A percentile compares a stretch with the other conserved stretches of the same genome.
Conservation (phyloP, 2,329 filamentous ascomycete species). For the Stachybotrys echinatus region DNA sequence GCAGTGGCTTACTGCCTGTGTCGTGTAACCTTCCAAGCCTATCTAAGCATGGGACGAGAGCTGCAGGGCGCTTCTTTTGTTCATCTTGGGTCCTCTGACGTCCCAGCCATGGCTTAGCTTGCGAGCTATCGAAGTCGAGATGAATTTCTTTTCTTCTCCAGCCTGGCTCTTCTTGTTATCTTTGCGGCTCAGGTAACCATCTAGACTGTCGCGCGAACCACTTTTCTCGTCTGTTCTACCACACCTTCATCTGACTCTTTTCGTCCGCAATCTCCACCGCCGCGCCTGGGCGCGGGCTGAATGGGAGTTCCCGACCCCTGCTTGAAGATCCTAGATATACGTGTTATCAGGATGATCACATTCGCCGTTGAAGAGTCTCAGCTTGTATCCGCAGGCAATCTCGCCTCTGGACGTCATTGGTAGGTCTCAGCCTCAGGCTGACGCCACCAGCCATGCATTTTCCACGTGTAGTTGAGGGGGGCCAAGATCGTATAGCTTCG, state of each 20-base stretch:
- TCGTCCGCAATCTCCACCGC: background rate
- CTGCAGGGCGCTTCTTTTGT: background rate
- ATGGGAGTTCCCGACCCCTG: background rate
- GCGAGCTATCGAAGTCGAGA: background rate
- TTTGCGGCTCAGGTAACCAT: background rate
- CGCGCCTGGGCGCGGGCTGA: background rate
- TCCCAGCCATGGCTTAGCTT: background rate
- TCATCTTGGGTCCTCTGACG: background rate
- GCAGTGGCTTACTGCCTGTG: background rate
- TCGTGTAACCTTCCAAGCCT: too few relatives aligned
- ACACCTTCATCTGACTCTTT: background rate
- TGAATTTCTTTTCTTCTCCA: background rate
- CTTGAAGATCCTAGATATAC: background rate
- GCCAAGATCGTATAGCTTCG: background rate
- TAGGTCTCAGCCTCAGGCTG: background rate
- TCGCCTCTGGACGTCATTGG: background rate
- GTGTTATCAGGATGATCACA: background rate
- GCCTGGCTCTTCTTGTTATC: background rate
- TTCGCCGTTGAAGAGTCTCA: background rate
- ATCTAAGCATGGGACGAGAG: background rate
- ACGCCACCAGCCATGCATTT: background rate
- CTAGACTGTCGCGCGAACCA: background rate
- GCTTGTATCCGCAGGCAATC: background rate
- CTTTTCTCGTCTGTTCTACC: background rate
- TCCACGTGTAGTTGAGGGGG: background rate